Base-by-base conservation (phyloP, 805 yeast genomes). In the Metschnikowia arizonensis region DNA sequence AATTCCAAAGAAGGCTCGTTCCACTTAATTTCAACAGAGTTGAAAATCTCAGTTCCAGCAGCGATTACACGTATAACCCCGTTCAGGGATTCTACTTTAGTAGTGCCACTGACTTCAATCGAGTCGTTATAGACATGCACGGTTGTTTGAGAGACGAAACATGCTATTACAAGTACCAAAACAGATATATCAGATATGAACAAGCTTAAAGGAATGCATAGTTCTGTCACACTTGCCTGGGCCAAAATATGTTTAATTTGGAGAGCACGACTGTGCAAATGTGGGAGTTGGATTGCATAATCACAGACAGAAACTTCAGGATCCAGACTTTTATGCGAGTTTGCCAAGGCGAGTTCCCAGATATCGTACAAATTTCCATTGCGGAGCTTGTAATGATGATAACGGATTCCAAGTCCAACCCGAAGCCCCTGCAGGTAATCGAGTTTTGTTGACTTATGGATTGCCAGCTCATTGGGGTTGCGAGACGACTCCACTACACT, bases 301-400 rank as follows among this genome's bases (percentile, higher is more conserved):
- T 55, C 55, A 12, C 55, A 55, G 31, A 66, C 55, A 31, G 49
- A 48, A 9, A 69, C 29, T 19, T 33, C 4, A 25, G 43, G 28
- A 44, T 47, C 33, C 46, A 29, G 60, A 58, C 61, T 67, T 58
- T 36, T 50, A 44, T 43, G 63, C 42, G 37, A 30, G n/a, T 36
- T 39, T 28, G 45, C 47, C 49, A 55, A 26, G 9, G 76, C 73
- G 11, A 81, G 64, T 44, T 72, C 77, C 90, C 93, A 87, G 3
- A 87, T 59, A 65, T 88, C 96, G 50, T 77, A 74, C 47, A 88
- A 60, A 53, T 79, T 82, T 3, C 96, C 96, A 60, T 85, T 83
- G 54, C 96, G 71, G 18, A 84, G 59, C 50, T 76, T 77, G 60
- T 83, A 85, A 29, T 78, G 81, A 21, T 76, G 71, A 47, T 71